Evolutionary conservation across 1,284 basidiomycete genomes (phyloP).

Genomic region (Hemileia vastatrix): DNA sequence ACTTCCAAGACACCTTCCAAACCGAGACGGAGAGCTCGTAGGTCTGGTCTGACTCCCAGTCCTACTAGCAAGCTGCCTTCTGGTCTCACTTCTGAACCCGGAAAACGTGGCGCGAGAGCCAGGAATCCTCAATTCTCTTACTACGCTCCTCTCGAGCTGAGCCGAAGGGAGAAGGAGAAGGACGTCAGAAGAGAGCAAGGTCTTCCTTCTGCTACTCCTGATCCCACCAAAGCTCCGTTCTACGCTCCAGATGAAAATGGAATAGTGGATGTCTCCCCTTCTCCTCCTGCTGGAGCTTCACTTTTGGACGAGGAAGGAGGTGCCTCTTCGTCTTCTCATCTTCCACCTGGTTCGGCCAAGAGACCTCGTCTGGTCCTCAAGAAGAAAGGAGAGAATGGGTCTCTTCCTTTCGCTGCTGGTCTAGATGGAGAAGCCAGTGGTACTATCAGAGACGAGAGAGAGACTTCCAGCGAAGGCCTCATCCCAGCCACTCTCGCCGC

Average conservation of each 20-base stretch:
- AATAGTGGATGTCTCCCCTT: not conserved
- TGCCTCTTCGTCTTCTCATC: not conserved
- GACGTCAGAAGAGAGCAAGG: not conserved
- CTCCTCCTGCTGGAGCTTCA: not conserved
- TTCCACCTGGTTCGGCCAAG: not conserved
- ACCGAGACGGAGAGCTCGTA: not conserved
- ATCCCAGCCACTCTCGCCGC: not conserved
- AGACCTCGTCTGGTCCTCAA: not conserved
- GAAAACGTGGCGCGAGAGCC: not conserved
- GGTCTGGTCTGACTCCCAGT: not conserved
- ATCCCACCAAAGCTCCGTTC: not conserved
- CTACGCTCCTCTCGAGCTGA: not conserved
- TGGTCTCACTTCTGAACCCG: not conserved
- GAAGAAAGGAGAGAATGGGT: not conserved
- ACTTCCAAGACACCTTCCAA: not conserved
- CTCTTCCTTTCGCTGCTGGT: not conserved
- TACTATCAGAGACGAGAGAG: not conserved
- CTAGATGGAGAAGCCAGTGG: not conserved
- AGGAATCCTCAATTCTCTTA: not conserved
- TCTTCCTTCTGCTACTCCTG: not conserved
- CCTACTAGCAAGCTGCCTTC: not conserved
- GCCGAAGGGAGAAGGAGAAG: not conserved
- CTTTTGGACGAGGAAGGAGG: not conserved
- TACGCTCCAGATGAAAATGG: not conserved
- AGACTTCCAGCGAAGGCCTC: not conserved